These are phyloP conservation scores for Candida oleophila DNA, from an alignment of 805 yeast genomes.

Conservation along the genomic window DNA sequence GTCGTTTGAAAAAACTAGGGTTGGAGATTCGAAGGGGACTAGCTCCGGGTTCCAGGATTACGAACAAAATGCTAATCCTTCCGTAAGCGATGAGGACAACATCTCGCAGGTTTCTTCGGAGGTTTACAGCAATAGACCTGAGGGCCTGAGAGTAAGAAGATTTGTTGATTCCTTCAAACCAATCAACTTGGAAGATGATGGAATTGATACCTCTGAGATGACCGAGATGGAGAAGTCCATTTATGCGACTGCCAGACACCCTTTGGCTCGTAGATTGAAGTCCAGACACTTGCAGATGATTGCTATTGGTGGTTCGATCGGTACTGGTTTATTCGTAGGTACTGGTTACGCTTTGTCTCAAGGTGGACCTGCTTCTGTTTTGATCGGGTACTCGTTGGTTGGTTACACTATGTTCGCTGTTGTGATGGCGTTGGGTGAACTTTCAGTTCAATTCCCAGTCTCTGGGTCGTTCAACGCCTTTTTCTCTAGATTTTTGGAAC, in stretches of 20 bases:
- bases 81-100: slow-evolving; percentile 1
- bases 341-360: slow-evolving; percentile 41
- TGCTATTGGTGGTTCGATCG: slow-evolving; percentile 71
- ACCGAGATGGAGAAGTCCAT: slow-evolving; percentile 39
- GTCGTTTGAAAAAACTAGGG: not conserved
- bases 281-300: slow-evolving; percentile 59
- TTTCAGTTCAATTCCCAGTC: slow-evolving; percentile 53
- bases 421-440: slow-evolving; percentile 47
- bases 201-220: slow-evolving; percentile 40
- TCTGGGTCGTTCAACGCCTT: slow-evolving; percentile 53
- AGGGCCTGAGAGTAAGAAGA: not conserved
- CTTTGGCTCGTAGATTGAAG: slow-evolving; percentile 43
- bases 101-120: slow-evolving; percentile 4
- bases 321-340: slow-evolving; percentile 58
- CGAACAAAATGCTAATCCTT: not conserved
- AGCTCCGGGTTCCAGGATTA: not conserved
- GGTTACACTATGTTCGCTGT: slow-evolving; percentile 24
- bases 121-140: not conserved
- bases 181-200: slow-evolving; percentile 34
- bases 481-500: slow-evolving; percentile 53
- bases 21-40: not conserved
- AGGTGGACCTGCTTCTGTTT: slow-evolving; percentile 32
- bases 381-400: slow-evolving; percentile 27
- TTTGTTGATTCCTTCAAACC: slow-evolving; percentile 40
- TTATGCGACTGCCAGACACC: slow-evolving; percentile 42